Evolutionary conservation across 2,329 filamentous ascomycete genomes (phyloP).

Genomic region (Arachnomyces sp.): DNA sequence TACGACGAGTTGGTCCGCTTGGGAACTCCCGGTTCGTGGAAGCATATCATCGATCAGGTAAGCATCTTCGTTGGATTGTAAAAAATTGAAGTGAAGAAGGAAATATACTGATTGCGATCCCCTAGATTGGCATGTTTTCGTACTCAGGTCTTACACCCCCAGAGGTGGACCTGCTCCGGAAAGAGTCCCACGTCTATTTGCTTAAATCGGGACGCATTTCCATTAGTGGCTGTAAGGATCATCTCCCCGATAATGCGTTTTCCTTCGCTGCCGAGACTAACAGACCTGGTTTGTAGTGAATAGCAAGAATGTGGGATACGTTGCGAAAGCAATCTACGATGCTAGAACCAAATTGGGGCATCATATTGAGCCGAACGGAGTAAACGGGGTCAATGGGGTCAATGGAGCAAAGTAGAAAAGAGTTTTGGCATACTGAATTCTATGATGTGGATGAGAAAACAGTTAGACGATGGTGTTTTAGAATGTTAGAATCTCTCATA

Average conservation of each 20-base stretch:
- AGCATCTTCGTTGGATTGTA: neutral
- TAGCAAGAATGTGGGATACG: constrained; percentile 15
- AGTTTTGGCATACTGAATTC: too few species aligned
- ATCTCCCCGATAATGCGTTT: neutral
- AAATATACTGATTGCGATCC: too few species aligned
- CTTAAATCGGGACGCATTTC: constrained; percentile 18
- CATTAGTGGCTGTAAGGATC: constrained; percentile 17
- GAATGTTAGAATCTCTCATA: too few species aligned
- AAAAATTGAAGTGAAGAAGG: too few species aligned
- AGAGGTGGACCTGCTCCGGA: constrained; percentile 14
- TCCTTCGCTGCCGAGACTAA: constrained; percentile 1
- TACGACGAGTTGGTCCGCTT: constrained; percentile 73
- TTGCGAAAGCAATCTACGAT: constrained; percentile 14
- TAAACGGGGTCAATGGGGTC: too few species aligned
- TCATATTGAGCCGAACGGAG: too few species aligned
- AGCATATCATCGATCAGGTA: constrained; percentile 95
- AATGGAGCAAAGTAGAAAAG: too few species aligned
- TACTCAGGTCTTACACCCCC: constrained; percentile 20
- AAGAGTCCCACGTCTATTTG: constrained; percentile 21
- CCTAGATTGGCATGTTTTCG: constrained; percentile 23
- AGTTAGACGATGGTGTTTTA: too few species aligned
- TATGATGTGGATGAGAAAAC: too few species aligned
- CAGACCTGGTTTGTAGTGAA: constrained; percentile 10
- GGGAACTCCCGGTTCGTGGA: constrained; percentile 86
- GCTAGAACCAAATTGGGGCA: neutral